Evolutionary conservation across 2,329 filamentous ascomycete genomes (phyloP), one percentile per base, ranked within the genome.

Genomic region (Verticillium isaacii): DNA sequence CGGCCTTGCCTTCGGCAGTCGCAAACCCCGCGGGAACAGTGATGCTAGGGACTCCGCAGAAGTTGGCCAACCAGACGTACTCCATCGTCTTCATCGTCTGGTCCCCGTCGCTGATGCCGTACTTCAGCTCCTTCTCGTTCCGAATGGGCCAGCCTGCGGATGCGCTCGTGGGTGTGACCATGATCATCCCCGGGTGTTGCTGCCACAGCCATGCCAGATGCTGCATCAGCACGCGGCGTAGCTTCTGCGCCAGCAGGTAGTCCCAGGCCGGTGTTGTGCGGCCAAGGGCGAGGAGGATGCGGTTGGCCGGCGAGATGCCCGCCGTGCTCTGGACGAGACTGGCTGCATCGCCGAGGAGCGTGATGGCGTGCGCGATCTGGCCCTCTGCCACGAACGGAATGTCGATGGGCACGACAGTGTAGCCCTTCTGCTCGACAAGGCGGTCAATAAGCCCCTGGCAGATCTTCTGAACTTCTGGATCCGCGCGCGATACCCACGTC

Each of bases 281-380:
- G 50, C 85, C 87, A 9, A 92, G 79, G 0, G 84, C 82, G 45
- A 93, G 78, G 5, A 93, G 80, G 39, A 93, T 79, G 62, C 86
- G 85, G 73, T 88, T 91, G 0, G 86, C 79, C 0, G 85, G 75
- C 0, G 86, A 85, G 45, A 89, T 77, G 29, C 80, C 78, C 5
- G 73, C 68, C 0, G 80, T 75, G 15, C 86, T 72, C 3, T 78
- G 63, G 73, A 84, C 67, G 17, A 82, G 66, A 0, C 79, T 77
- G 1, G 80, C 74, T 1, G 74, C 80, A 52, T 93, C 90, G 8
- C 83, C 82, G 60, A 93, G 83, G 64, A 93, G 90, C 0, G 90
- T 91, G 64, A 93, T 74, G 25, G 88, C 87, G 72, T 93, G 90
- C 0, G 90, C 89, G 23, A 85, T 81, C 72, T 92, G 89, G 25